Evolutionary conservation across 1,139 yeast genomes (phyloP).

Genomic region (Komagataea norvegica): DNA sequence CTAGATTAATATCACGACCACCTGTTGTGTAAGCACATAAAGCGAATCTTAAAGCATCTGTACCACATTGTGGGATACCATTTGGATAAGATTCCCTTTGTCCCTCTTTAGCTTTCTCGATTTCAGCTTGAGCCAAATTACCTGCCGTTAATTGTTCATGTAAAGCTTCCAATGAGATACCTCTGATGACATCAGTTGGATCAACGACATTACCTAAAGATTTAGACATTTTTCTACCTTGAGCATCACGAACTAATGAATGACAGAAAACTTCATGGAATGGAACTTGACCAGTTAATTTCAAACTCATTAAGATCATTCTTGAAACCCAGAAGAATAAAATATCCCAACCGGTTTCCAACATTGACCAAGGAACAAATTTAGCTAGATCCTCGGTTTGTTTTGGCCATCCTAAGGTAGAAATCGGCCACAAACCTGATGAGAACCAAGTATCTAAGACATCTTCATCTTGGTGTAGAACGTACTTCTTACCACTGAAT

Average conservation of each 20-base stretch:
- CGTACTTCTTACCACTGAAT: slow-evolving; percentile 66
- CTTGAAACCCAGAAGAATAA: slow-evolving; percentile 98
- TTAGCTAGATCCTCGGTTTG: slow-evolving; percentile 66
- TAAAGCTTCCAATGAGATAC: slow-evolving; percentile 74
- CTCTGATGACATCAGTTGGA: slow-evolving; percentile 89
- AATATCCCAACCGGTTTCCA: slow-evolving; percentile 99
- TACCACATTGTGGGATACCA: slow-evolving; percentile 99
- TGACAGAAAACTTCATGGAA: slow-evolving; percentile 97
- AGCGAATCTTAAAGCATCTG: slow-evolving; percentile 97
- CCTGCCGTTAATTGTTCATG: slow-evolving; percentile 76
- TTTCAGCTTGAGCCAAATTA: slow-evolving; percentile 86
- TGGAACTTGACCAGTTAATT: slow-evolving; percentile 87
- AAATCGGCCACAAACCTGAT: slow-evolving; percentile 96
- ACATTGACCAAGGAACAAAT: slow-evolving; percentile 86
- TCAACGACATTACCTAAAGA: slow-evolving; percentile 95
- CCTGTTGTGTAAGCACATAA: slow-evolving; percentile 98
- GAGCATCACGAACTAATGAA: slow-evolving; percentile 97
- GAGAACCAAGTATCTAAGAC: slow-evolving; percentile 99
- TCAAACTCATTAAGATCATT: slow-evolving; percentile 88
- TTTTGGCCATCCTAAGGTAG: slow-evolving; percentile 95
- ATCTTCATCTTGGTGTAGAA: slow-evolving; percentile 93
- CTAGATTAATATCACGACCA: slow-evolving; percentile 96
- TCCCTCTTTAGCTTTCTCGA: slow-evolving; percentile 82
- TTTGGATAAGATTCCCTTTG: slow-evolving; percentile 89
- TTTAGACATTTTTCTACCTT: slow-evolving; percentile 98